phyloP scores from a whole-genome alignment of 352 stramenopile genomes.

The Pythium coloratum region DNA sequence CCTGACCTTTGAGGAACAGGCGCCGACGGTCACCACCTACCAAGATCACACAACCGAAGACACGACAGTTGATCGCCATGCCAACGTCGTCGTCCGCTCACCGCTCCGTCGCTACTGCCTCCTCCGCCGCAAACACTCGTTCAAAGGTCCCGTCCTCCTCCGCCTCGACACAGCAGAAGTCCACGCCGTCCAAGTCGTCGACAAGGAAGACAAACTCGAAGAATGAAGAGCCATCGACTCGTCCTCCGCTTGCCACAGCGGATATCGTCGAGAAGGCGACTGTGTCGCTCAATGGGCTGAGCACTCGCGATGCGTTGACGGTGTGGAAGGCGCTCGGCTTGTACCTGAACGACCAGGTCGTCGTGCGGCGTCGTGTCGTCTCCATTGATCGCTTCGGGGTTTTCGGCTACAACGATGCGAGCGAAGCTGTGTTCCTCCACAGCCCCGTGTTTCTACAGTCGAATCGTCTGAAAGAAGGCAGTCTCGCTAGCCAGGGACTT shows the following conservation, averaged over 20 bases:
- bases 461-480: conserved; percentile 41
- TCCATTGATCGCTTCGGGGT: conserved; percentile 38
- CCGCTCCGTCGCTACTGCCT: not conserved
- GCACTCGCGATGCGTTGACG: conserved; percentile 29
- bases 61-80: not conserved
- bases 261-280: conserved; percentile 48
- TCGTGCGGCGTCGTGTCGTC: conserved; percentile 25
- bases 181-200: not conserved
- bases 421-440: conserved; percentile 43
- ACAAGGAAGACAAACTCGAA: not conserved
- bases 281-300: conserved; percentile 35
- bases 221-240: conserved; percentile 5
- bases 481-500: conserved; percentile 22
- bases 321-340: conserved; percentile 45
- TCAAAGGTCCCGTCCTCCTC: not conserved
- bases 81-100: conserved; percentile 1
- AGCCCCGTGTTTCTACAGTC: conserved; percentile 42
- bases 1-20: conserved; percentile 1
- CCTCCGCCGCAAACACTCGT: not conserved
- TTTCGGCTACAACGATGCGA: conserved; percentile 38
- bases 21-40: not conserved
- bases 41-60: not conserved
- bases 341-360: conserved; percentile 37
- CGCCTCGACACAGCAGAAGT: conserved; percentile 3
- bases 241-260: conserved; percentile 26